Conservation (phyloP, 2,329 filamentous ascomycete genomes). For the Aspergillus uvarum region DNA sequence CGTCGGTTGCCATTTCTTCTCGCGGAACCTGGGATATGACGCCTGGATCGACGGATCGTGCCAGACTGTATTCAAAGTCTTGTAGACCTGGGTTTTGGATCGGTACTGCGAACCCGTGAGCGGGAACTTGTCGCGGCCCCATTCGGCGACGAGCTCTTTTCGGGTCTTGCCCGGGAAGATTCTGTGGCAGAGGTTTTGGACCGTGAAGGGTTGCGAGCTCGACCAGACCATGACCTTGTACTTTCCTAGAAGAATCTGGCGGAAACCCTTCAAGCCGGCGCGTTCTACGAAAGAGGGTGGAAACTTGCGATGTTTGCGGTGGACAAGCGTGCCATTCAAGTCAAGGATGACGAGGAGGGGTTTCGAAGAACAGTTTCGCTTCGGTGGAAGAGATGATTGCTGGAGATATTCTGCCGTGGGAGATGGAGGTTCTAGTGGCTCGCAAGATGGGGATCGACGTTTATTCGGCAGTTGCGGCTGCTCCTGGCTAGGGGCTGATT, state of each 20-base stretch:
- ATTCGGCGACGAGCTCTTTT: conserved; percentile 63
- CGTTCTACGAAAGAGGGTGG: conserved; percentile 63
- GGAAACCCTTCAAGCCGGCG: conserved; percentile 66
- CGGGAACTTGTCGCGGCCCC: conserved; percentile 75
- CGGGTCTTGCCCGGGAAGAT: conserved; percentile 61
- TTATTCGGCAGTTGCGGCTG: not conserved
- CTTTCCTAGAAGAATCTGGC: conserved; percentile 69
- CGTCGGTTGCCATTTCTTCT: not conserved
- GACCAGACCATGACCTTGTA: conserved; percentile 90
- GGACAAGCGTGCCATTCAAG: conserved; percentile 86
- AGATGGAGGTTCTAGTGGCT: conserved; percentile 45
- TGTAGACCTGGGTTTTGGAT: conserved; percentile 80
- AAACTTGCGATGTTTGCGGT: conserved; percentile 58
- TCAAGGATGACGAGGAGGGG: conserved; percentile 82
- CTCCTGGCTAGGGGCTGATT: not conserved
- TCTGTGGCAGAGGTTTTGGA: conserved; percentile 56
- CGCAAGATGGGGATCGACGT: not conserved
- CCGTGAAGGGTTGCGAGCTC: conserved; percentile 73
- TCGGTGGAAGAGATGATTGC: conserved; percentile 50
- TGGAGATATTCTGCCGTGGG: conserved; percentile 63
- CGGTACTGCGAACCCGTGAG: conserved; percentile 66
- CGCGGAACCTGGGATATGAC: conserved; percentile 37
- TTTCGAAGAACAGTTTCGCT: conserved; percentile 49
- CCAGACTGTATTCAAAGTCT: conserved; percentile 77
- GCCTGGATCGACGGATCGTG: conserved; percentile 43